These are phyloP conservation scores for Panicum hallii DNA, from an alignment of 202 grass and related monocot genomes.

Conservation along the genomic window DNA sequence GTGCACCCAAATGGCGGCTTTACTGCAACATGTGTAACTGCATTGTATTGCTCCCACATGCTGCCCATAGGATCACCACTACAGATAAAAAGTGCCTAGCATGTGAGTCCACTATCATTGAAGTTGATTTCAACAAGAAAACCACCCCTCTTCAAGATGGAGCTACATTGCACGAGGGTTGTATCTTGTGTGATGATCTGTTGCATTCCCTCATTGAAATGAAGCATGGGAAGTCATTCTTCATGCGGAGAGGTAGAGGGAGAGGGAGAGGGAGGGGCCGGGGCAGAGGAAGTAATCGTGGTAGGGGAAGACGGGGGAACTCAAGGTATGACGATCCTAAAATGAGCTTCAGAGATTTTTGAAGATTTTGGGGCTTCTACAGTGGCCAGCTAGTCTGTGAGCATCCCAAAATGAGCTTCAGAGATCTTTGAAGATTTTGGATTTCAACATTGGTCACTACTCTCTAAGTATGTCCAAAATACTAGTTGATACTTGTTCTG, in stretches of 20 bases:
- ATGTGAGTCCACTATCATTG: conserved; percentile 88
- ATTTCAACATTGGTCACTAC: background rate
- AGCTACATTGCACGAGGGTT: conserved; percentile 79
- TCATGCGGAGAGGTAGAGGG: conserved; percentile 67
- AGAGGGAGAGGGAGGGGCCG: conserved; percentile 65
- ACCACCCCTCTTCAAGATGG: conserved; percentile 78
- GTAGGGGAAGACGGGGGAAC: conserved; percentile 53
- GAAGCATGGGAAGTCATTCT: conserved; percentile 91
- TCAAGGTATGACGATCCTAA: conserved; percentile 79
- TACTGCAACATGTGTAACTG: conserved; percentile 94
- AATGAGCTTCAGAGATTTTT: conserved; percentile 98
- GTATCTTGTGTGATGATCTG: conserved; percentile 97
- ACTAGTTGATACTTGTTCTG: background rate
- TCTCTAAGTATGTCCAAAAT: conserved; percentile 18
- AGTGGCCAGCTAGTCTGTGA: background rate
- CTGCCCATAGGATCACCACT: conserved; percentile 77
- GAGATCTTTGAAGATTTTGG: conserved; percentile 60
- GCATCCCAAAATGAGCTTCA: conserved; percentile 90
- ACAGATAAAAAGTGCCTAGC: conserved; percentile 74
- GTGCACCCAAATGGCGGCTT: conserved; percentile 94
- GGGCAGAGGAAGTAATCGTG: conserved; percentile 59
- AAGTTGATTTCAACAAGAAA: conserved; percentile 99
- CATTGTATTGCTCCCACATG: conserved; percentile 79
- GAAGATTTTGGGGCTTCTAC: conserved; percentile 29
- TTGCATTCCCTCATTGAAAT: conserved; percentile 91